These are phyloP conservation scores for Paradendryphiella salina DNA, from an alignment of 2,329 filamentous ascomycete genomes.

Conservation along the genomic window DNA sequence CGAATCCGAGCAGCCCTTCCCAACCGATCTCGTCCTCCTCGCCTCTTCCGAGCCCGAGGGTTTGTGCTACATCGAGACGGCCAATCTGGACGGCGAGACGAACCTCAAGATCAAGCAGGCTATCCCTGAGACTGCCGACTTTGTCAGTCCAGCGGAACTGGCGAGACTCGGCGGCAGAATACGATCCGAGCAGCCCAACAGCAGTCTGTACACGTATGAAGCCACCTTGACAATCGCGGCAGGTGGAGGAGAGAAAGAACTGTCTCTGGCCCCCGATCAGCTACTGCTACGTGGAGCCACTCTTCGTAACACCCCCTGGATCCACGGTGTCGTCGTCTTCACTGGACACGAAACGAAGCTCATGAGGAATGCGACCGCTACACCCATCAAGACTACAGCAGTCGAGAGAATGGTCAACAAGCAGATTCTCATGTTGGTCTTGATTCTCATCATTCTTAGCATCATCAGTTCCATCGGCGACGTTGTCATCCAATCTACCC, in stretches of 20 bases:
- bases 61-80: conserved; percentile 97
- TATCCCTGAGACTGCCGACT: conserved; percentile 83
- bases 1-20: conserved; percentile 92
- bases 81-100: conserved; percentile 95
- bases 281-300: conserved; percentile 90
- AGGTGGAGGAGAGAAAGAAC: conserved; percentile 89
- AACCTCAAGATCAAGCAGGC: conserved; percentile 99
- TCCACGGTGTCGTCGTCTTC: conserved; percentile 94
- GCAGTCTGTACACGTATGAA: conserved; percentile 97
- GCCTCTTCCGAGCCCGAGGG: conserved; percentile 97
- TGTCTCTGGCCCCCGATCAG: conserved; percentile 88
- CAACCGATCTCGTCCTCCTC: conserved; percentile 87
- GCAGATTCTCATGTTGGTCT: conserved; percentile 87
- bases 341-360: conserved; percentile 98
- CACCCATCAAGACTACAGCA: conserved; percentile 95
- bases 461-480: conserved; percentile 91
- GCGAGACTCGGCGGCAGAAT: conserved; percentile 83
- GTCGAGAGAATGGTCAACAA: conserved; percentile 93
- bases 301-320: conserved; percentile 93
- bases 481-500: conserved; percentile 71
- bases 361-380: conserved; percentile 96
- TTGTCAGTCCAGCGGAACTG: conserved; percentile 85
- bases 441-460: conserved; percentile 80
- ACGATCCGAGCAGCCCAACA: conserved; percentile 96
- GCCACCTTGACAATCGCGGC: conserved; percentile 89